These are phyloP conservation scores for Plantago elongata DNA, from an alignment of 257 asterid genomes.

Conservation along the genomic window DNA sequence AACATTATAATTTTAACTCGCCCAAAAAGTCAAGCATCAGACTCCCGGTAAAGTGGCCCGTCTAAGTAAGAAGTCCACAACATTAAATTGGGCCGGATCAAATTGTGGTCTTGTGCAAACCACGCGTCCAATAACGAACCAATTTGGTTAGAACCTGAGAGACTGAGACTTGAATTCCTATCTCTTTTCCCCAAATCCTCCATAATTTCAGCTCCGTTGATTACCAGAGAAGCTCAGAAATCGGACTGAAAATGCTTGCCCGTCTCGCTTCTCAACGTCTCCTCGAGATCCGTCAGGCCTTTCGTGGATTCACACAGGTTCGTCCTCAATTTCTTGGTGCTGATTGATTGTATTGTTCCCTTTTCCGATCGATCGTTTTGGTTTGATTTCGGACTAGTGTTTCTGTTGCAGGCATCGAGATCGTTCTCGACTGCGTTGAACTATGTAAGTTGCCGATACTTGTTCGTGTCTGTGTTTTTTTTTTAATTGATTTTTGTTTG, in stretches of 20 bases:
- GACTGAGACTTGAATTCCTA: conserved; percentile 19
- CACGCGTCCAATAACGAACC: conserved; percentile 28
- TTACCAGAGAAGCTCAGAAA: conserved; percentile 11
- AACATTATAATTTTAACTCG: too few species aligned
- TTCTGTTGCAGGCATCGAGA: conserved; percentile 53
- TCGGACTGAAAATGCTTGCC: conserved; percentile 65
- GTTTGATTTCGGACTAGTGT: conserved; percentile 11
- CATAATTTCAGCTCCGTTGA: conserved; percentile 16
- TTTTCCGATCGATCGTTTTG: neutral
- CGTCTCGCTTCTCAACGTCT: conserved; percentile 72
- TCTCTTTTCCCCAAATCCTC: conserved; percentile 13
- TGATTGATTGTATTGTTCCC: neutral
- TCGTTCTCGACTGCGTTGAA: conserved; percentile 82
- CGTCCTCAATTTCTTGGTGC: conserved; percentile 5
- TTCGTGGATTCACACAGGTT: conserved; percentile 72
- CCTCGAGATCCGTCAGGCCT: conserved; percentile 66
- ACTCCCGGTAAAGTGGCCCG: neutral
- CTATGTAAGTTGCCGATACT: conserved; percentile 48
- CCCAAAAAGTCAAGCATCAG: too few species aligned
- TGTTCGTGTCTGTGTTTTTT: neutral
- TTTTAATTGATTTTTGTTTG: neutral
- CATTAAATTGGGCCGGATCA: conserved; percentile 23
- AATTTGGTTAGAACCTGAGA: conserved; percentile 17
- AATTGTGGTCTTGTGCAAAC: conserved; percentile 27
- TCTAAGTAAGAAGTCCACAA: conserved; percentile 22